These are phyloP conservation scores for Spinellus fusiger DNA, from an alignment of 192 early-diverging fungal genomes.

Conservation along the genomic window DNA sequence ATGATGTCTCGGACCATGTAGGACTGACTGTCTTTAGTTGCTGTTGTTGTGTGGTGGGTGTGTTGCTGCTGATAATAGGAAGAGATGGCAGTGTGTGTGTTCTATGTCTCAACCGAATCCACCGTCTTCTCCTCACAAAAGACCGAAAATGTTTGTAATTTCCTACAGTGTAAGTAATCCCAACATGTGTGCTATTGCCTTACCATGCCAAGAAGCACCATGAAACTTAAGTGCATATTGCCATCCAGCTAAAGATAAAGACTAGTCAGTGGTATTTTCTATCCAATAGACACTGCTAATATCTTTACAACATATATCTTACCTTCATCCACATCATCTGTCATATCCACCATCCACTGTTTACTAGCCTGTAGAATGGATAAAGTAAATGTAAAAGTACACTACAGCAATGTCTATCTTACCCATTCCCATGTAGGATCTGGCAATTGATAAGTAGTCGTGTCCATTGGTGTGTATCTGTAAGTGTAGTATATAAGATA, in stretches of 20 bases:
- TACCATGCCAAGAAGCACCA: slow-evolving; percentile 49
- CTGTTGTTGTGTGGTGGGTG: not conserved
- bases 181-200: not conserved
- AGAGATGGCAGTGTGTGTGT: too few relatives aligned
- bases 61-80: slow-evolving; percentile 10
- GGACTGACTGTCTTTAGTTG: not conserved
- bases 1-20: not conserved
- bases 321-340: slow-evolving; percentile 54
- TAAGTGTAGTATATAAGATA: not conserved
- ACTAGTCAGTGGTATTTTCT: not conserved
- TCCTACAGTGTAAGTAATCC: slow-evolving; percentile 14
- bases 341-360: slow-evolving; percentile 55
- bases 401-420: slow-evolving; percentile 3
- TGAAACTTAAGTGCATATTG: slow-evolving; percentile 50
- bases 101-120: slow-evolving; percentile 42
- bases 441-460: slow-evolving; percentile 38
- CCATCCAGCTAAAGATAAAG: slow-evolving; percentile 35
- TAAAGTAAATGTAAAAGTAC: not conserved
- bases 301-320: not conserved
- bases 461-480: slow-evolving; percentile 44
- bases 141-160: slow-evolving; percentile 43
- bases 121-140: slow-evolving; percentile 47
- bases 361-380: slow-evolving; percentile 27
- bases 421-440: slow-evolving; percentile 57
- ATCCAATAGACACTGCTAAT: not conserved